Percentiles rank a stretch among this genome's conserved stretches.
phyloP scores from a whole-genome alignment of 352 stramenopile species.

The Phytophthora foliorum region DNA sequence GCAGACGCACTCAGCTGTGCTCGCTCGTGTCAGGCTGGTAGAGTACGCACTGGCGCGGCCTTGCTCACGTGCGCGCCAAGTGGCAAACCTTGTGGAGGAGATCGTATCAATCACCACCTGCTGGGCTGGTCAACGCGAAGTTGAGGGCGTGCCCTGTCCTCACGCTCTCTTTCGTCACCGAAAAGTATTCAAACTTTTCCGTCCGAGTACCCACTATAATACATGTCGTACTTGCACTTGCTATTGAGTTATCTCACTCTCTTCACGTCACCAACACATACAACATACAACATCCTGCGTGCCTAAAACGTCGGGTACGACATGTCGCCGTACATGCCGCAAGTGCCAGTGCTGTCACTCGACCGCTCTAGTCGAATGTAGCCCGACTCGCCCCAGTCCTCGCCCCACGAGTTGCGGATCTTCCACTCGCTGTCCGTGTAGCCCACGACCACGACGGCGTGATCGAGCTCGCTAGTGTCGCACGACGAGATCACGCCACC shows the following conservation, averaged over 20 bases:
- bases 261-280: slow-evolving; percentile 8
- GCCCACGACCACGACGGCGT: slow-evolving; percentile 98
- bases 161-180: slow-evolving; percentile 1
- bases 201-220: not conserved
- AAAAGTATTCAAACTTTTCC: slow-evolving; percentile 5
- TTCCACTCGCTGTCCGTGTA: slow-evolving; percentile 94
- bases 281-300: slow-evolving; percentile 14
- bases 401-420: slow-evolving; percentile 98
- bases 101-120: slow-evolving; percentile 12
- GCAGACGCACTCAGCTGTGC: slow-evolving; percentile 21
- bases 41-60: slow-evolving; percentile 16
- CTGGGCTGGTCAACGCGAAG: slow-evolving; percentile 19
- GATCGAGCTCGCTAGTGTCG: slow-evolving; percentile 93
- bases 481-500: slow-evolving; percentile 87
- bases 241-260: slow-evolving; percentile 20
- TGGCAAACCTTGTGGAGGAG: slow-evolving; percentile 23
- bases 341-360: slow-evolving; percentile 64
- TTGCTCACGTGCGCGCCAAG: slow-evolving; percentile 30
- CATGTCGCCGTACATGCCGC: slow-evolving; percentile 71
- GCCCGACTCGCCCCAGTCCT: slow-evolving; percentile 93
- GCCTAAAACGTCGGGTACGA: slow-evolving; percentile 53
- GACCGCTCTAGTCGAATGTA: slow-evolving; percentile 95
- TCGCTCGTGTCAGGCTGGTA: slow-evolving; percentile 4
- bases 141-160: slow-evolving; percentile 18
- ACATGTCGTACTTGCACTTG: slow-evolving; percentile 1